Evolutionary conservation across 2,329 filamentous ascomycete species (phyloP), one percentile per base, ranked within the genome.

Genomic region (Pseudopyricularia javanii): DNA sequence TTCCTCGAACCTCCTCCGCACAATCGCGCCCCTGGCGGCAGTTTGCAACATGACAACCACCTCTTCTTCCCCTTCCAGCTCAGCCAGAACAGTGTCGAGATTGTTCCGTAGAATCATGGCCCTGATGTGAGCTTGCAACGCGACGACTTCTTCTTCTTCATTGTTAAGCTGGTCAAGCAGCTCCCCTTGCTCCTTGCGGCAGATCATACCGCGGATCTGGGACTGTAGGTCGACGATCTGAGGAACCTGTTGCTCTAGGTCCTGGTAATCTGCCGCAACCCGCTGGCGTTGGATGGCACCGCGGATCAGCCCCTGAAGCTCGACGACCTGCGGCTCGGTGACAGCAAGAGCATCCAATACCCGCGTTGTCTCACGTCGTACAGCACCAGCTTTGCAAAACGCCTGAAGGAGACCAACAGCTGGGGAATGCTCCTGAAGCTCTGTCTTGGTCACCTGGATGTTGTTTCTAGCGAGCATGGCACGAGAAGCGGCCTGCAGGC

Each of bases 11-110:
- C 75, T 76, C 14, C 74, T 76, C 33, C 91, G 80, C 32, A 97
- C 79, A 3, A 94, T 67, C 60, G 81, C 83, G 3, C 82, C 91
- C 60, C 85, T 82, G 7, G 85, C 80, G 6, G 80, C 75, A 5
- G 90, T 76, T 66, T 97, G 91, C 24, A 95, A 69, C 30, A 83
- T 85, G 8, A 81, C 71, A 55, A 96, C 77, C 0, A 75, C 73
- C n/a, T 86, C 84, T 62, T 97, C 91, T 57, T 94, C 82, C 52
- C 85, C 85, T 55, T 95, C 88, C 2, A 97, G 76, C 58, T 91
- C 82, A 22, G 76, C 79, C 37, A 98, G 75, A 1, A 89, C 72
- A 47, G 82, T 78, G 17, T 86, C 89, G 50, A 97, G 76, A 26
- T 85, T 76, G 49, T 81, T 78, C 48, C 93, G 82, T 40, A 87